These are phyloP conservation scores for Musa troglodytarum DNA, from an alignment of 176 grass and related monocot species.

Conservation along the genomic window DNA sequence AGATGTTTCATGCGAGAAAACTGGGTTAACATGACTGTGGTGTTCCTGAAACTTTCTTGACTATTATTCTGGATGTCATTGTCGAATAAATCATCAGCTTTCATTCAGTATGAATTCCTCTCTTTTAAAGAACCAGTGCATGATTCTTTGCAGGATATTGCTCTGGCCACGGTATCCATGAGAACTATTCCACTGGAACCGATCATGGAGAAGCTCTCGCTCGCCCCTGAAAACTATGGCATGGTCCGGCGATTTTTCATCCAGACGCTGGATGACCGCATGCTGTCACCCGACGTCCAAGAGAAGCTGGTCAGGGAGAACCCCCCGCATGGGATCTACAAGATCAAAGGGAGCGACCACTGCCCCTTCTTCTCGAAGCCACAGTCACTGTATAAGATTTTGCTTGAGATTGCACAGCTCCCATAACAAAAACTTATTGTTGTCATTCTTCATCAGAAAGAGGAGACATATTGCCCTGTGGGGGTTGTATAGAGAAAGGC, in stretches of 20 bases:
- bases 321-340: slow-evolving; percentile 74
- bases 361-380: slow-evolving; percentile 98
- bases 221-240: slow-evolving; percentile 65
- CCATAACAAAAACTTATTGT: slow-evolving; percentile 2
- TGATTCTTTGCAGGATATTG: slow-evolving; percentile 46
- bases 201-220: slow-evolving; percentile 89
- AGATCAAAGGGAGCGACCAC: slow-evolving; percentile 93
- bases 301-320: slow-evolving; percentile 91
- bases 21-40: neutral
- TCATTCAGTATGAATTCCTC: neutral
- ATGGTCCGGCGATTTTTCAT: slow-evolving; percentile 61
- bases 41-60: neutral
- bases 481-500: neutral
- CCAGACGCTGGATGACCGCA: slow-evolving; percentile 72
- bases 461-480: neutral
- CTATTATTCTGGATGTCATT: neutral
- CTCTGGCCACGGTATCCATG: slow-evolving; percentile 65
- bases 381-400: slow-evolving; percentile 86
- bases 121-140: neutral
- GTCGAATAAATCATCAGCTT: neutral
- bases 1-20: neutral
- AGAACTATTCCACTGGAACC: slow-evolving; percentile 71
- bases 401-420: slow-evolving; percentile 69
- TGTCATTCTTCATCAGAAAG: neutral
- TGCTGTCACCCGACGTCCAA: slow-evolving; percentile 76